Percentiles rank a stretch among this genome's conserved stretches.
Evolutionary conservation across 2,329 filamentous ascomycete species (phyloP).

Genomic region (Teratosphaeria pseudoeucalypti): DNA sequence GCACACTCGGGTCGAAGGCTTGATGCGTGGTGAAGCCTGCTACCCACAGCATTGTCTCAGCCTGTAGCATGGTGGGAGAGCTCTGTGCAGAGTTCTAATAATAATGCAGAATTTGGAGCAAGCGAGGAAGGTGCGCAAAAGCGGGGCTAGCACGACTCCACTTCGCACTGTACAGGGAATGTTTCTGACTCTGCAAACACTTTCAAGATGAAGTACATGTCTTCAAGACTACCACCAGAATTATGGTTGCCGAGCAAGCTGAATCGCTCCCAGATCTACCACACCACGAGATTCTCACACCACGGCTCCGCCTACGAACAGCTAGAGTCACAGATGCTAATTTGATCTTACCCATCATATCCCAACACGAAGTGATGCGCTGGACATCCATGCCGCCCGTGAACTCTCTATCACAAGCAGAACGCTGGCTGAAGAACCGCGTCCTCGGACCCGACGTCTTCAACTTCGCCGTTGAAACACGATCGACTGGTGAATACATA

Average conservation of each 20-base stretch:
- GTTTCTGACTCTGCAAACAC: no score
- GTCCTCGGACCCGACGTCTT: conserved; percentile 35
- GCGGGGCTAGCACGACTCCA: background rate
- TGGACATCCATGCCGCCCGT: conserved; percentile 35
- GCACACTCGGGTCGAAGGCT: background rate
- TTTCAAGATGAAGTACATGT: no score
- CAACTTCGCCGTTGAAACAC: conserved; percentile 50
- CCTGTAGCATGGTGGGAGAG: background rate
- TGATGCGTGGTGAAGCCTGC: background rate
- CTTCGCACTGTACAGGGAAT: no score
- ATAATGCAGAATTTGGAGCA: background rate
- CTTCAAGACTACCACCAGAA: no score
- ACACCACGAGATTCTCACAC: conserved; percentile 27
- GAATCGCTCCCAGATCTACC: background rate
- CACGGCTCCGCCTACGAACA: conserved; percentile 47
- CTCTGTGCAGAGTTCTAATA: no score
- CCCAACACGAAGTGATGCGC: conserved; percentile 52
- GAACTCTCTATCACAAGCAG: conserved; percentile 9
- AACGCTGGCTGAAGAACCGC: conserved; percentile 30
- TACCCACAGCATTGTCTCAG: background rate
- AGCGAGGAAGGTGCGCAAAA: background rate
- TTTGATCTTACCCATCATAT: conserved; percentile 43
- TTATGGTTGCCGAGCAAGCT: background rate
- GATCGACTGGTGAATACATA: conserved; percentile 34
- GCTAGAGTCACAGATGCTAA: conserved; percentile 41